Evolutionary conservation across 1,284 basidiomycete genomes (phyloP), one percentile per base, ranked within the genome.

Genomic region (Thecaphora thlaspeos): DNA sequence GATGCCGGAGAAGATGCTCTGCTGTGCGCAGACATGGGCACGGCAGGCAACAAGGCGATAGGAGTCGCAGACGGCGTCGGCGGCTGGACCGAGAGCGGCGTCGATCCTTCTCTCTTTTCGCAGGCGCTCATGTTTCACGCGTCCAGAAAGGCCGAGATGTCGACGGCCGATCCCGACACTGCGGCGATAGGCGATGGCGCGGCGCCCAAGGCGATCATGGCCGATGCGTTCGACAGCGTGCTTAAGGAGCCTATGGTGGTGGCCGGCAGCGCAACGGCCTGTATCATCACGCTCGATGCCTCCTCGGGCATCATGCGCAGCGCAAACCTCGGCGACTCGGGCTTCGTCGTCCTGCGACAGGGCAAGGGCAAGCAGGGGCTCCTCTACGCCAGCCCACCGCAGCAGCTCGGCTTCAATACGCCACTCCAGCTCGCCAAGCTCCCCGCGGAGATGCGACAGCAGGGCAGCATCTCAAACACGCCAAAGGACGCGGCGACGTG

Each of bases 291-390:
- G 38, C 77, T 93, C 37, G 90, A 92, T 71, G 82, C 87, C 1
- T 83, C 85, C 14, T 87, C 85, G 1, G 90, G 90, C 19, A 62
- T 86, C 39, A 80, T 92, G 45, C 85, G 86, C 36, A 86, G 88
- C 19, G 89, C 89, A 52, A 93, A 91, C 87, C 88, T 93, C 51
- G 90, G 90, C 17, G 90, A 93, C 77, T 91, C 89, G 43, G 88
- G 89, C 14, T 92, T 87, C 75, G 81, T 85, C 56, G 85, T 93
- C 50, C 83, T 92, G 51, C 67, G 74, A 17, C 57, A 69, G 22
- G 54, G 60, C 30, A 67, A 60, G 14, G 65, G 61, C n/a, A 68
- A 68, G 41, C 59, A 72, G 17, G 58, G 67, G n/a, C 67, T 73
- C 12, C 59, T 74, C 15, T 60, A 70, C 43, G 64, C 58, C 37